Base-by-base conservation (phyloP, 495 filamentous ascomycete species). In the Podospora australis region DNA sequence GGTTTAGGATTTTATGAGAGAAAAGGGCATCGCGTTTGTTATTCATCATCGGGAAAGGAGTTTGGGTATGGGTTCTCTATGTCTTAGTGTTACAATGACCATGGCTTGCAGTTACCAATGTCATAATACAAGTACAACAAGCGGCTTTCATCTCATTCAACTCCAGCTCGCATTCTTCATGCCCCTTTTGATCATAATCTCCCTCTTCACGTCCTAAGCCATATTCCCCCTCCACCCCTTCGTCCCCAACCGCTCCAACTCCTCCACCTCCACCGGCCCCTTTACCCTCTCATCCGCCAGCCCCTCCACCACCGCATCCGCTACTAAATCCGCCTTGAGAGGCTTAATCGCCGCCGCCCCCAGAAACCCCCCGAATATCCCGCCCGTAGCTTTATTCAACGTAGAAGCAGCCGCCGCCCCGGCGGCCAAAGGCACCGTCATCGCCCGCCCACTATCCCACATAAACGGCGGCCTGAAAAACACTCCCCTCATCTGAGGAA, bases 391-490 rank as follows among this genome's bases (percentile, higher is more conserved):
- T 1, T 68, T 71, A 66, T 96, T 95, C 59, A 89, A 76, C 32
- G 81, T 66, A 2, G 82, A 77, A 2, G 86, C 86, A 2, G 83
- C 65, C 13, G 79, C 75, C 20, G 86, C 83, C 54, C 82, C 63
- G 4, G 81, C 79, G 0, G 92, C 92, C 55, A 98, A 78, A 2
- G 86, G 87, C 55, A 96, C 62, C 6, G 94, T 98, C 56, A 95
- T 78, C 16, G 80, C 71, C 46, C 92, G 78, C 44, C 81, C 87
- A 43, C 74, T 79, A 60, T 98, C 92, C 60, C 88, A 98, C 68
- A 98, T 72, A 62, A 97, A 88, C 4, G 80, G 80, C n/a, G 94
- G 79, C 11, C 91, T 78, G 43, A 95, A 70, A 61, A 95, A 96
- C 28, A 97, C 70, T 34, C 72, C 77, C 16, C 92, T 79, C 77